phyloP scores from a whole-genome alignment of 1,139 yeast genomes.

The Pichia sp. region DNA sequence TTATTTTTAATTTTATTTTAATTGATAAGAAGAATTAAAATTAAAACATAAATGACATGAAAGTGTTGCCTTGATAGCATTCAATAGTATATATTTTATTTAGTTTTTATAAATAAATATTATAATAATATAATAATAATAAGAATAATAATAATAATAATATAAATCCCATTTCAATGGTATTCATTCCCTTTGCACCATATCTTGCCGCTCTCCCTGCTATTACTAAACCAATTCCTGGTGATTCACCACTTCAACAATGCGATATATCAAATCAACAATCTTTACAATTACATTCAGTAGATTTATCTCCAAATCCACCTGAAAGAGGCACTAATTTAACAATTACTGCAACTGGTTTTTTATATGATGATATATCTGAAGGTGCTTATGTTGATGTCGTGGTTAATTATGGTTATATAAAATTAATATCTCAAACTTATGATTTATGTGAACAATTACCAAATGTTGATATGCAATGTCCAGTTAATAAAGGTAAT shows the following conservation, averaged over 20 bases:
- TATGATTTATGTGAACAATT: slow-evolving; percentile 87
- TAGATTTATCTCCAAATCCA: slow-evolving; percentile 74
- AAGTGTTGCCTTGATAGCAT: too few relatives aligned
- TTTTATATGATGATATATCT: slow-evolving; percentile 45
- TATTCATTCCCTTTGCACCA: slow-evolving; percentile 1
- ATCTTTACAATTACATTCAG: slow-evolving; percentile 51
- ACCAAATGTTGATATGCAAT: slow-evolving; percentile 69
- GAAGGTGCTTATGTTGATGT: slow-evolving; percentile 93
- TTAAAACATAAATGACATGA: too few relatives aligned
- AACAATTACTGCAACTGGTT: slow-evolving; percentile 71
- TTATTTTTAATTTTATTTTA: too few relatives aligned
- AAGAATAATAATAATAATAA: too few relatives aligned
- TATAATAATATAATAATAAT: too few relatives aligned
- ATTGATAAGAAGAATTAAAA: too few relatives aligned
- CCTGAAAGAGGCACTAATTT: slow-evolving; percentile 76
- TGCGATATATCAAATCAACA: slow-evolving; percentile 69
- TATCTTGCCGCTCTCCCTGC: slow-evolving; percentile 13
- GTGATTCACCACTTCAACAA: slow-evolving; percentile 73
- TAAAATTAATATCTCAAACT: slow-evolving; percentile 76
- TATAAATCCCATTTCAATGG: too few relatives aligned
- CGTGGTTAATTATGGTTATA: slow-evolving; percentile 87
- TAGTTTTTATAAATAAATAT: too few relatives aligned
- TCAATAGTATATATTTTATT: too few relatives aligned
- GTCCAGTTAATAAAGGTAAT: slow-evolving; percentile 72
- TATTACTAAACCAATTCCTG: slow-evolving; percentile 65